phyloP scores from a whole-genome alignment of 75 land plant species.

The Pinus tabuliformis region DNA sequence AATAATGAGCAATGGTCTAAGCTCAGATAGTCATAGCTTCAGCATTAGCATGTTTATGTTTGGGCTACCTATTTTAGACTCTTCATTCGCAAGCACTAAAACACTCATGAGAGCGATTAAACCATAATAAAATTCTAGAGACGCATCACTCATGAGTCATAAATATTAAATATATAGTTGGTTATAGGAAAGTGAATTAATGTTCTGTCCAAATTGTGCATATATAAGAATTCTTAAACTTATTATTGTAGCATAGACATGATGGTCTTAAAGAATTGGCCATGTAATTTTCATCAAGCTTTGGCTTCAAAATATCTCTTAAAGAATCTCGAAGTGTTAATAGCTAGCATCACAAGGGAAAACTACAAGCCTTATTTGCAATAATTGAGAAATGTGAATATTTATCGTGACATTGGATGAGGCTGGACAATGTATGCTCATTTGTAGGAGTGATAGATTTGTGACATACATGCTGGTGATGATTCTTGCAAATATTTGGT shows the following conservation, averaged over 20 bases:
- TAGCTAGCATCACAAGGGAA: background rate
- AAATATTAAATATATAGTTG: background rate
- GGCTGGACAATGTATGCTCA: background rate
- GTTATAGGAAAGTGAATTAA: background rate
- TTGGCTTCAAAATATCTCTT: background rate
- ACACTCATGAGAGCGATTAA: background rate
- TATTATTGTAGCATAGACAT: background rate
- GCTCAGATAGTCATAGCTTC: too few relatives aligned
- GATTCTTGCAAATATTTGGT: background rate
- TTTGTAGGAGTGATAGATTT: background rate
- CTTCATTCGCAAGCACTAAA: too few relatives aligned
- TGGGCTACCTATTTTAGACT: too few relatives aligned
- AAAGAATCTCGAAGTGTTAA: background rate
- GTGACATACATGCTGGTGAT: background rate
- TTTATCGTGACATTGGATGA: background rate
- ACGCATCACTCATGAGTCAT: background rate
- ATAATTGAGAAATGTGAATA: background rate
- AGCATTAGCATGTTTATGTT: too few relatives aligned
- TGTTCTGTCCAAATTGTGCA: background rate
- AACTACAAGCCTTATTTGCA: background rate
- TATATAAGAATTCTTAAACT: background rate
- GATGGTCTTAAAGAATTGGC: background rate
- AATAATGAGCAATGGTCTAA: too few relatives aligned
- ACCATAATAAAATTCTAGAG: background rate
- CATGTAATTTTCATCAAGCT: background rate